A percentile compares a stretch with the other conserved stretches of the same genome.
Conservation (phyloP, 2,329 filamentous ascomycete genomes). For the Beauveria brongniartii region DNA sequence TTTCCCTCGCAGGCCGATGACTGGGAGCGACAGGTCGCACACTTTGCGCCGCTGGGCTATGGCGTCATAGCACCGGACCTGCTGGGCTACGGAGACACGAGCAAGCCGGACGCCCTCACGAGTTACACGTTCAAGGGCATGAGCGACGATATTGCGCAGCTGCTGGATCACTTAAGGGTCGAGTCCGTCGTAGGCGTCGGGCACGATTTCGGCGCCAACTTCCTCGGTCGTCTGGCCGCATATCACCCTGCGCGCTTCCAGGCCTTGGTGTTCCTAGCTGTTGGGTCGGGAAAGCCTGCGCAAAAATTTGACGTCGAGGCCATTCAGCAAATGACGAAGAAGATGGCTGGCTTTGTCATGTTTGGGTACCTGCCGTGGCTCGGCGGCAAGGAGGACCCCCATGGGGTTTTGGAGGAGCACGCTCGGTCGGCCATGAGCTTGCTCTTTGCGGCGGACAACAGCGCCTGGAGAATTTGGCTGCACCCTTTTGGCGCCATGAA, state of each 20-base stretch:
- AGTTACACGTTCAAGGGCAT: slow-evolving; percentile 25
- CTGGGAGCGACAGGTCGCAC: slow-evolving; percentile 31
- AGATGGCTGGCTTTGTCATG: slow-evolving; percentile 21
- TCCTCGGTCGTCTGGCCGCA: slow-evolving; percentile 22
- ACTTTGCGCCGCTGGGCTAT: slow-evolving; percentile 28
- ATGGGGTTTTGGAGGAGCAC: slow-evolving; percentile 18
- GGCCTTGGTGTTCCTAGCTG: slow-evolving; percentile 21
- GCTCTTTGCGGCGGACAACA: slow-evolving; percentile 19
- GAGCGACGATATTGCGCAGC: slow-evolving; percentile 25
- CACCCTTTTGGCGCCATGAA: slow-evolving; percentile 22
- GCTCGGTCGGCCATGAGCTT: slow-evolving; percentile 21
- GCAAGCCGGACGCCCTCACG: slow-evolving; percentile 19
- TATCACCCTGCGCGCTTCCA: slow-evolving; percentile 19
- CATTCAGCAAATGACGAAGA: slow-evolving; percentile 25
- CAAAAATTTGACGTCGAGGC: slow-evolving; percentile 22
- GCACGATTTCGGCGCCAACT: slow-evolving; percentile 28
- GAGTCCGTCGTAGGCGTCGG: slow-evolving; percentile 33
- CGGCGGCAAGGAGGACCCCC: slow-evolving; percentile 12
- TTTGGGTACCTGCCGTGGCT: slow-evolving; percentile 26
- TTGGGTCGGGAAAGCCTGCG: slow-evolving; percentile 22
- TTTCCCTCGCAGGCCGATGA: slow-evolving; percentile 38
- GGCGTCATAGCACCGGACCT: slow-evolving; percentile 36
- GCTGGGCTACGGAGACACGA: slow-evolving; percentile 30
- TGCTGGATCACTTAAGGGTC: slow-evolving; percentile 24
- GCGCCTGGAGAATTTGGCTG: slow-evolving; percentile 20